A percentile compares a stretch with the other conserved stretches of the same genome.
Conservation (phyloP, 345 rosid genomes). For the Salix koriyanagi region DNA sequence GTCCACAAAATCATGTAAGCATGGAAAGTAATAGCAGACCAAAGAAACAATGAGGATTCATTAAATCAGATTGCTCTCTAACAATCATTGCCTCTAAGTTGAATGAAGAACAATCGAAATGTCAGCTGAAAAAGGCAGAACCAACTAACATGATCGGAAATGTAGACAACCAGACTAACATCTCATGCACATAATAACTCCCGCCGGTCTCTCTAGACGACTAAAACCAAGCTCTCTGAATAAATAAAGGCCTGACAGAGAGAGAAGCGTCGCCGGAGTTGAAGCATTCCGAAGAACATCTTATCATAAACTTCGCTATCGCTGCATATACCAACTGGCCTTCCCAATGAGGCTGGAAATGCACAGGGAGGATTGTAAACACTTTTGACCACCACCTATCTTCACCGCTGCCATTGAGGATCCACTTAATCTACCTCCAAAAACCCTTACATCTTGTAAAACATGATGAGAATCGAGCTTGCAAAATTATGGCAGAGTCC, state of each 20-base stretch:
- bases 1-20: not conserved
- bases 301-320: not conserved
- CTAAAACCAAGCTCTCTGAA: not conserved
- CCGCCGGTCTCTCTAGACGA: not conserved
- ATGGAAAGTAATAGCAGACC: not conserved
- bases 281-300: not conserved
- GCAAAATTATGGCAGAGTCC: too few relatives aligned
- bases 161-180: not conserved
- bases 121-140: not conserved
- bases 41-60: not conserved
- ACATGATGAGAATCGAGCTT: too few relatives aligned
- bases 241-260: not conserved
- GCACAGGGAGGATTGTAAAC: not conserved
- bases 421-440: too few relatives aligned
- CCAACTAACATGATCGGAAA: not conserved
- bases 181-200: not conserved
- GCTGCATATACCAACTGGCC: not conserved
- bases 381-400: not conserved
- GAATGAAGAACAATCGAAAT: not conserved
- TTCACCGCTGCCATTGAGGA: not conserved
- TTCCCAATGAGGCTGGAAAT: not conserved
- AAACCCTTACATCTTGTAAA: too few relatives aligned
- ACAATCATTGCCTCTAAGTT: not conserved
- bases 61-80: not conserved
- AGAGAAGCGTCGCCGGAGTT: not conserved